Base-by-base conservation (phyloP, 192 early-diverging fungal genomes). In the Podila epicladia region DNA sequence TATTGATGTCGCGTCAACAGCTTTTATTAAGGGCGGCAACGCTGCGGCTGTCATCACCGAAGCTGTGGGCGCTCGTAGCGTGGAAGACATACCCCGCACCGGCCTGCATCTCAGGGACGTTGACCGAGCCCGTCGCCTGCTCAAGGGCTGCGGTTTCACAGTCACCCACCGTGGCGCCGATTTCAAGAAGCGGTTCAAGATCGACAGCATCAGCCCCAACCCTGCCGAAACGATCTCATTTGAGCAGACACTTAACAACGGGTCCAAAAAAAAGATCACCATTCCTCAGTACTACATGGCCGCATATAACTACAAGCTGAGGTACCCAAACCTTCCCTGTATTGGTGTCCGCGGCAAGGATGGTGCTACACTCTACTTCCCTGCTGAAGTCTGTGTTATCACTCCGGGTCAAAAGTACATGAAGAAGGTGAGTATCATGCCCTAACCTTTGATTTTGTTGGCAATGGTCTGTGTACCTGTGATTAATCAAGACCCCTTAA, bases 381-480 rank as follows among this genome's bases (percentile, higher is more conserved):
- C 97, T 26, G 88, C 95, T 73, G 97, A 98, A 82, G 89, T 97
- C 24, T 97, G 95, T 85, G 89, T 91, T 32, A 85, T 98, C 60
- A 87, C 89, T 24, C 85, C 90, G 32, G 96, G 95, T 67, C 94
- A 94, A 82, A 89, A 94, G 58, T 92, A 93, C 84, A 86, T 91
- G 37, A 93, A 91, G 82, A 88, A 91, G 58, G 85, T 95, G 63
- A 85, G 85, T 48, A 82, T 87, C 24, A 91, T 91, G 66, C 89
- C 91, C 84, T 82, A 90, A 62, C 89, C 2, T 11, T 13, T 41
- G 3, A 41, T 11, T 41, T 41, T 41, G 38, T 41, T 41, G 38
- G 38, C 38, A 41, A 41, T 41, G 38, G 12, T 41, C 38, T 12
- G 12, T 41, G 88, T 75, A 72, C 84, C 69, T 73, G 0, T 2